Evolutionary conservation across 208 protist species (phyloP), one percentile per base, ranked within the genome.

Genomic region (Leishmania martiniquensis): DNA sequence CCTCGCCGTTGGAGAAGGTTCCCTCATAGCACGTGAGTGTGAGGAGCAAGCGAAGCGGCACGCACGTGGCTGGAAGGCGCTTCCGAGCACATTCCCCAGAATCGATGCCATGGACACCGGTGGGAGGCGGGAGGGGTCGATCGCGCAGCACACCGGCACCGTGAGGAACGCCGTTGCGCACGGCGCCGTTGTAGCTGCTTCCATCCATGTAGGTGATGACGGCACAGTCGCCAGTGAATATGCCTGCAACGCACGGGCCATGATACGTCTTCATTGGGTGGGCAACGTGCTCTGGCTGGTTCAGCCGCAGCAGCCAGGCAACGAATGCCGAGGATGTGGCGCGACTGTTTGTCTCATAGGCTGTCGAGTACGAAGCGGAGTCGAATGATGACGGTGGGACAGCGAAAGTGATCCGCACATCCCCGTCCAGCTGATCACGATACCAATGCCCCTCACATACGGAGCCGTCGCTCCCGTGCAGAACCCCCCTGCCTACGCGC

Each of bases 11-110:
- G n/a, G 77, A 74, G 71, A 97, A 97, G 9, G 85, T 80, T 20
- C 95, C 95, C 5, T 93, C 84, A 80, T 97, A 98, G 20, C 76
- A 74, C 52, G 84, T 80, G 39, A 95, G 82, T 6, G 86, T 65
- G 44, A 90, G 78, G 13, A 62, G 45, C 15, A 32, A 59, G 6
- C 32, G 22, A 17, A 45, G 9, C 7, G 79, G 69, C 13, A 83
- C 54, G 51, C 79, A 83, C 20, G 68, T 25, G 13, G 44, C 25
- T 34, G 39, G n/a, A 59, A 80, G 77, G 49, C 75, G 79, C 4
- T 62, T 20, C 32, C 79, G 72, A 59, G 47, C 49, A 49, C 37
- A 65, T n/a, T 44, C 45, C 45, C 55, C 55, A 2, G n/a, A 42
- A 49, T 88, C 81, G n/a, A 77, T 29, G 68, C 83, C 79, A 37